Conservation (phyloP, 305 asterid species). For the Rubia balearica region DNA sequence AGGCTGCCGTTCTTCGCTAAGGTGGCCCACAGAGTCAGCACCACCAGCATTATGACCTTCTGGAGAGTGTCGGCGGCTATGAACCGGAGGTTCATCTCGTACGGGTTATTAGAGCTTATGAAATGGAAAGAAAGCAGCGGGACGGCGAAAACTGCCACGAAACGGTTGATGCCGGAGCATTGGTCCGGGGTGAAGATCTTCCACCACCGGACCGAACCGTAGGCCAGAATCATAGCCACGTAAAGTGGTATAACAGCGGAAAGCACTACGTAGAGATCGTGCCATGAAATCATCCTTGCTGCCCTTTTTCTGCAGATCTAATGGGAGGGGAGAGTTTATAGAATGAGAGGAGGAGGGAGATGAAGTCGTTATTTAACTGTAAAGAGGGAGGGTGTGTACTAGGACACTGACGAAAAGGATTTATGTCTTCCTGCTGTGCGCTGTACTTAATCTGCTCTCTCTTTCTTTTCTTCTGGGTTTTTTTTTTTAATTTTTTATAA, state of each 20-base stretch:
- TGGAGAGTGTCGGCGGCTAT: slow-evolving; percentile 92
- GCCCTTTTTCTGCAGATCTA: slow-evolving; percentile 5
- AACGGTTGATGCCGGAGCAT: slow-evolving; percentile 93
- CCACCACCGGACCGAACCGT: slow-evolving; percentile 98
- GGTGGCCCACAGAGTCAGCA: slow-evolving; percentile 64
- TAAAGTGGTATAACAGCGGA: slow-evolving; percentile 83
- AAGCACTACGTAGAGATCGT: slow-evolving; percentile 72
- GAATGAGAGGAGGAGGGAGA: not conserved
- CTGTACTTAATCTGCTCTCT: slow-evolving; percentile 2
- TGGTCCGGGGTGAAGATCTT: slow-evolving; percentile 88
- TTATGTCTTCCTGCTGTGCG: slow-evolving; percentile 23
- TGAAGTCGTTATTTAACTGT: slow-evolving; percentile 36
- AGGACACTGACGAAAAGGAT: slow-evolving; percentile 33
- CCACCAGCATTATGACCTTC: slow-evolving; percentile 65
- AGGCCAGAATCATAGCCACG: slow-evolving; percentile 92
- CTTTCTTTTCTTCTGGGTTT: not conserved
- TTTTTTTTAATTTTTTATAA: not conserved
- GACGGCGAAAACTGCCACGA: slow-evolving; percentile 90
- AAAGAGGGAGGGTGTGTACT: slow-evolving; percentile 7
- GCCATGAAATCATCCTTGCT: slow-evolving; percentile 60
- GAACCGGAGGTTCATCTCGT: slow-evolving; percentile 77
- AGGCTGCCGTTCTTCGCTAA: slow-evolving; percentile 61
- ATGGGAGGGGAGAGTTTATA: not conserved
- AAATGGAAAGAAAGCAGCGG: slow-evolving; percentile 90
- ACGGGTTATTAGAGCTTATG: slow-evolving; percentile 70